phyloP scores from a whole-genome alignment of 139 green algal genomes.

The Chlorella sp. region DNA sequence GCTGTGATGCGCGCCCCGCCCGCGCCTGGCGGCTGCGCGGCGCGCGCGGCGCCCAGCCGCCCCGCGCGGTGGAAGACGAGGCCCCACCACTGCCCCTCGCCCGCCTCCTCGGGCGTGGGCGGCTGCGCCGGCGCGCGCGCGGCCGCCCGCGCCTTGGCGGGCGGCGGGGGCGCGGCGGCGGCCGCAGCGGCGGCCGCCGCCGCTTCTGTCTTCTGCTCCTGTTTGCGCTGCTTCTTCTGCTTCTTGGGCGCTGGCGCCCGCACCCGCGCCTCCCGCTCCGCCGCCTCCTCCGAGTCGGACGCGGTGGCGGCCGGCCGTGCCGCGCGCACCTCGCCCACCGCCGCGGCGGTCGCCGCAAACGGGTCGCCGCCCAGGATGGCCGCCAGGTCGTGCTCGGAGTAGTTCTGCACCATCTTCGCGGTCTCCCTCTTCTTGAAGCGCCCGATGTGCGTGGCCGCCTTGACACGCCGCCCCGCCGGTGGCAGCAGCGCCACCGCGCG shows the following conservation, averaged over 20 bases:
- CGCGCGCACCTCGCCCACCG: slow-evolving; percentile 9
- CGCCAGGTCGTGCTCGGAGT: slow-evolving; percentile 74
- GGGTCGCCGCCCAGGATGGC: slow-evolving; percentile 72
- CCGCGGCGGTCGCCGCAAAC: slow-evolving; percentile 33
- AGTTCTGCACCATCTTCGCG: slow-evolving; percentile 72
- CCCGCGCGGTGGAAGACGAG: slow-evolving; percentile 11
- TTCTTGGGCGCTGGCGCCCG: not conserved
- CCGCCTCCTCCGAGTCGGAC: not conserved
- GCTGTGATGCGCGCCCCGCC: slow-evolving; percentile 35
- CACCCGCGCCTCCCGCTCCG: not conserved
- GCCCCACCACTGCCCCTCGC: slow-evolving; percentile 3
- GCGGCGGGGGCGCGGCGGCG: not conserved
- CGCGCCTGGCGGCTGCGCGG: not conserved
- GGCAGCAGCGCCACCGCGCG: too few relatives aligned
- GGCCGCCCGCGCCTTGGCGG: slow-evolving; percentile 1
- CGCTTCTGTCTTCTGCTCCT: not conserved
- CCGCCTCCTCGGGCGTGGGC: not conserved
- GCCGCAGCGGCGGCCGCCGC: not conserved
- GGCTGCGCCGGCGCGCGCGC: not conserved
- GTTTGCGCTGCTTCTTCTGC: not conserved
- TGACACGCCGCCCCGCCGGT: too few relatives aligned
- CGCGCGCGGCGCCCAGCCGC: slow-evolving; percentile 6
- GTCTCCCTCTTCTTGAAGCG: slow-evolving; percentile 69
- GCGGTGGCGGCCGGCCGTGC: not conserved
- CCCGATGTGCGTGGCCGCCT: slow-evolving; percentile 59